These are phyloP conservation scores for Verticillium dahliae DNA, from an alignment of 2,329 filamentous ascomycete species.

Conservation along the genomic window DNA sequence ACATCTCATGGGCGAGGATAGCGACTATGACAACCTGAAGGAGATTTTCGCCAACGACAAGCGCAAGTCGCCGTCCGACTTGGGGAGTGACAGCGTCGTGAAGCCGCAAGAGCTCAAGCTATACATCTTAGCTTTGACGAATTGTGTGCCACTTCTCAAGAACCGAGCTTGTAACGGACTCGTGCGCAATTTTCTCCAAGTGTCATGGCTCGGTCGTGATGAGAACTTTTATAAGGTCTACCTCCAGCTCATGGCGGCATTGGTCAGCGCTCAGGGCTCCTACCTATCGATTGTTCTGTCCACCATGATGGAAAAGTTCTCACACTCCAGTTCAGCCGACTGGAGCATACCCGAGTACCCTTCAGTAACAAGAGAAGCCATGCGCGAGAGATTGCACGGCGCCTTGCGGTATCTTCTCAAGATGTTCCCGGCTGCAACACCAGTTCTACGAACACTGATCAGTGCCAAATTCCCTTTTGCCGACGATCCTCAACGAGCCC, in stretches of 20 bases:
- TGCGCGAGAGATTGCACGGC: slow-evolving; percentile 69
- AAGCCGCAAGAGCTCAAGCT: slow-evolving; percentile 50
- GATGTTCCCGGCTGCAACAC: slow-evolving; percentile 73
- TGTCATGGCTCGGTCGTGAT: slow-evolving; percentile 59
- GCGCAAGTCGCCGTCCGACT: slow-evolving; percentile 26
- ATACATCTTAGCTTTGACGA: slow-evolving; percentile 58
- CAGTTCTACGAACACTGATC: slow-evolving; percentile 62
- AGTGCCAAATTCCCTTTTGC: slow-evolving; percentile 67
- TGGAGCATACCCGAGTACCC: slow-evolving; percentile 47
- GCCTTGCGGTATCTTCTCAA: slow-evolving; percentile 69
- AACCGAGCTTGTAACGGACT: slow-evolving; percentile 53
- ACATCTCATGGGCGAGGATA: slow-evolving; percentile 50
- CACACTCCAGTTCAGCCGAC: slow-evolving; percentile 38
- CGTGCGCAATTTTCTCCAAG: slow-evolving; percentile 51
- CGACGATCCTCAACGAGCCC: slow-evolving; percentile 69
- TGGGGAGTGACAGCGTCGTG: slow-evolving; percentile 35
- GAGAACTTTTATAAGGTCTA: slow-evolving; percentile 62
- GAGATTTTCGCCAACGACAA: slow-evolving; percentile 48
- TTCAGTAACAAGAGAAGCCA: slow-evolving; percentile 54
- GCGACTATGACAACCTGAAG: slow-evolving; percentile 56
- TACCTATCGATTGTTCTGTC: slow-evolving; percentile 69
- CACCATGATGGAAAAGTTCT: slow-evolving; percentile 77
- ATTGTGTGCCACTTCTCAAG: slow-evolving; percentile 52
- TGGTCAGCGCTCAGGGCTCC: slow-evolving; percentile 77
- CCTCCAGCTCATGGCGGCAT: slow-evolving; percentile 58